These are phyloP conservation scores for Solanum ossicruentum DNA, from an alignment of 257 asterid species.

Conservation along the genomic window DNA sequence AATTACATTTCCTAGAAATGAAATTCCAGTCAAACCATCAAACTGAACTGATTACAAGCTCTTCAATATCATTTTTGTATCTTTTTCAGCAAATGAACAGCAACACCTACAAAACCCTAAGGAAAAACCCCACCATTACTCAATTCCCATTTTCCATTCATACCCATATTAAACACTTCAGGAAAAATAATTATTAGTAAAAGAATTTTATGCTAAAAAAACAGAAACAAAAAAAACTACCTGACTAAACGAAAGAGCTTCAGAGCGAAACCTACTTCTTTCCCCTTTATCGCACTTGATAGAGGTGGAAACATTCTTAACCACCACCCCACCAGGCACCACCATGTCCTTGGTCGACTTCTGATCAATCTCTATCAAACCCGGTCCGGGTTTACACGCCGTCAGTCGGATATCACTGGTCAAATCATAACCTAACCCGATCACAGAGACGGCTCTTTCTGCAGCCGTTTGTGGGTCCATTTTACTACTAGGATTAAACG, in stretches of 20 bases:
- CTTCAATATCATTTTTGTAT: not conserved
- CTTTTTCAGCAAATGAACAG: not conserved
- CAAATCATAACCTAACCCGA: conserved; percentile 83
- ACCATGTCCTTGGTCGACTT: conserved; percentile 38
- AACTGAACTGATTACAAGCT: not conserved
- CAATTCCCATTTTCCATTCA: not conserved
- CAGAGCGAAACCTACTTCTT: conserved; percentile 88
- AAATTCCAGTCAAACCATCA: not conserved
- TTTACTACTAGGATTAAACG: conserved; percentile 30
- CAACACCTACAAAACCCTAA: not conserved
- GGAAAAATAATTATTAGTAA: not conserved
- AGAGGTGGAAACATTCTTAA: conserved; percentile 40
- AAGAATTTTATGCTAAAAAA: not conserved
- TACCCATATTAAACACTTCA: not conserved
- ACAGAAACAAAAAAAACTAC: conserved; percentile 6
- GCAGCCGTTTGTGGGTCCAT: conserved; percentile 83
- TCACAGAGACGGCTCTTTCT: conserved; percentile 74
- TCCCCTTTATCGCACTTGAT: conserved; percentile 98
- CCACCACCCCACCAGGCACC: conserved; percentile 74
- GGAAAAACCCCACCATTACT: not conserved
- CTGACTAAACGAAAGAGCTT: conserved; percentile 68
- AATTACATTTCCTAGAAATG: not conserved
- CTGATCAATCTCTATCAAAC: conserved; percentile 56
- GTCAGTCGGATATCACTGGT: conserved; percentile 58
- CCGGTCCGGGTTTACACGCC: conserved; percentile 72